phyloP scores from a whole-genome alignment of 2,329 filamentous ascomycete genomes.

The Fusarium bulbicola region DNA sequence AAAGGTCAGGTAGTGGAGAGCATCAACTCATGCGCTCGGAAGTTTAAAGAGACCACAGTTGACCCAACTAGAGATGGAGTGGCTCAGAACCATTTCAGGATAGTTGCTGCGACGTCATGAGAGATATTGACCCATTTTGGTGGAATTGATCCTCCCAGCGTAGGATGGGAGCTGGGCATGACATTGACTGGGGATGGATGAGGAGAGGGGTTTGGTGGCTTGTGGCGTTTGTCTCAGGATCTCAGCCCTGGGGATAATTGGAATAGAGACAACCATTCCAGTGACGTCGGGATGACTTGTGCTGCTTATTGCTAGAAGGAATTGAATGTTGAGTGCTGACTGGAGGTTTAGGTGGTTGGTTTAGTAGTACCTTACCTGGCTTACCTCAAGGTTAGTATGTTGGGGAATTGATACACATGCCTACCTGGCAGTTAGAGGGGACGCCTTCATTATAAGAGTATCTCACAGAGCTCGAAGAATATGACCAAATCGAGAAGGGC shows the following conservation, averaged over 20 bases:
- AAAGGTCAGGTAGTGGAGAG: not conserved
- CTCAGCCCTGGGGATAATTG: conserved; percentile 13
- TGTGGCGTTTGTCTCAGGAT: conserved; percentile 28
- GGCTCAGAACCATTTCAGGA: not conserved
- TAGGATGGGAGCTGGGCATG: not conserved
- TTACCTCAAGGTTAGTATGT: no score
- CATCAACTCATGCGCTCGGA: not conserved
- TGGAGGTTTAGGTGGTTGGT: not conserved
- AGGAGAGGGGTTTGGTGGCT: conserved; percentile 18
- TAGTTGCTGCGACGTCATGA: not conserved
- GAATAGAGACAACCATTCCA: conserved; percentile 17
- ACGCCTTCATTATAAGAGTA: not conserved
- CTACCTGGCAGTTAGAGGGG: not conserved
- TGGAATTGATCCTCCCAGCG: not conserved
- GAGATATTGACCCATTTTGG: not conserved
- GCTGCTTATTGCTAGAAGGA: not conserved
- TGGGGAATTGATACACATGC: not conserved
- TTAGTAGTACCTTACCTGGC: not conserved
- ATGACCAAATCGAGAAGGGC: not conserved
- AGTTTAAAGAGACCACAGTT: not conserved
- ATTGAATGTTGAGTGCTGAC: not conserved
- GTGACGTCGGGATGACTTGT: conserved; percentile 20
- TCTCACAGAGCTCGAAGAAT: not conserved
- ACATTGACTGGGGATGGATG: conserved; percentile 2
- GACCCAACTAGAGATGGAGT: not conserved